A percentile compares a stretch with the other conserved stretches of the same genome.
Evolutionary conservation across 139 green algal species (phyloP).

Genomic region (Ettlia oleoabundans): DNA sequence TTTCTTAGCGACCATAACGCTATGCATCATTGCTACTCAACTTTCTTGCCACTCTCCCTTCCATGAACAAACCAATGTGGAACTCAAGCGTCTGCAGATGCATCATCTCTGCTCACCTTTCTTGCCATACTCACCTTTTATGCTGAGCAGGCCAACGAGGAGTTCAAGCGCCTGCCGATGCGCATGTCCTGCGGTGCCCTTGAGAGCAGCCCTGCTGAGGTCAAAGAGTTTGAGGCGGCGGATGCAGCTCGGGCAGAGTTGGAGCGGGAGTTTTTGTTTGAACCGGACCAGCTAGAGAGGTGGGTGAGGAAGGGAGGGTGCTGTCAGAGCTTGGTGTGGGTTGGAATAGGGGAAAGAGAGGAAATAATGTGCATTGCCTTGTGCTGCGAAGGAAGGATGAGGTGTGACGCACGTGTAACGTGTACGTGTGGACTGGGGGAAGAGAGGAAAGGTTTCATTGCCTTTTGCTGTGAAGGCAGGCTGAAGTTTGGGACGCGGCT

Average conservation of each 20-base stretch:
- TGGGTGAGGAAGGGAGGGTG: neutral
- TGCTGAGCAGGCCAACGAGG: constrained; percentile 47
- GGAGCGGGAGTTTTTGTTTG: neutral
- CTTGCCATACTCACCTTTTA: neutral
- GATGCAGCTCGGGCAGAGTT: constrained; percentile 7
- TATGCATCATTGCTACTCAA: too few species aligned
- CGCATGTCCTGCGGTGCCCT: constrained; percentile 63
- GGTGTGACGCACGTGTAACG: too few species aligned
- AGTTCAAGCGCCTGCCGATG: constrained; percentile 74
- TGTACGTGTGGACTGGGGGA: too few species aligned
- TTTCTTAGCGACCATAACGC: too few species aligned
- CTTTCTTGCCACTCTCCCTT: too few species aligned
- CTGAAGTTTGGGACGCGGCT: too few species aligned
- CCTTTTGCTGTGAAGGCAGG: too few species aligned
- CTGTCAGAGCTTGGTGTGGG: neutral
- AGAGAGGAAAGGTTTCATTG: too few species aligned
- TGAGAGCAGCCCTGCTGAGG: constrained; percentile 18
- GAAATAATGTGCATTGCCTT: neutral
- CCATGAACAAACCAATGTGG: too few species aligned
- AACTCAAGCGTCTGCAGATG: too few species aligned
- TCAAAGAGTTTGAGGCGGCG: constrained; percentile 25
- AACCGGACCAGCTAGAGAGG: constrained; percentile 19
- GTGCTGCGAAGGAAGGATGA: neutral
- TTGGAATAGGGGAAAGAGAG: neutral
- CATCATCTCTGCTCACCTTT: neutral